These are phyloP conservation scores for Apiospora aurea DNA, from an alignment of 2,329 filamentous ascomycete genomes.

Conservation along the genomic window DNA sequence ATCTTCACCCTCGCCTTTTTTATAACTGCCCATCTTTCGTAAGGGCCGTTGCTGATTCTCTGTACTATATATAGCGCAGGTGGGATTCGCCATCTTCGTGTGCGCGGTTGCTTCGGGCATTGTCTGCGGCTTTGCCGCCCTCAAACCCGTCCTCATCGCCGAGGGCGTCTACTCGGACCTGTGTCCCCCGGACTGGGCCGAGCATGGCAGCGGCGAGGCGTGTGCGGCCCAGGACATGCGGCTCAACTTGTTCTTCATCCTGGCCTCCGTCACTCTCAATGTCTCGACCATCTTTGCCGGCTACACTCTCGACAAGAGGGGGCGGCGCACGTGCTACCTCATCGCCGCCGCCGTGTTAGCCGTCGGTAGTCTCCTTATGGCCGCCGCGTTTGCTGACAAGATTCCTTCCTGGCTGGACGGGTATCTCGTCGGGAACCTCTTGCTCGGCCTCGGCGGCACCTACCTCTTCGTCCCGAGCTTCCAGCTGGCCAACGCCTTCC, in stretches of 20 bases:
- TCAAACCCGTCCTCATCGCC: slow-evolving; percentile 67
- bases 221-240: slow-evolving; percentile 59
- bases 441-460: slow-evolving; percentile 67
- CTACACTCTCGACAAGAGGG: slow-evolving; percentile 70
- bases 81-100: slow-evolving; percentile 66
- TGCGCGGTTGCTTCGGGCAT: slow-evolving; percentile 71
- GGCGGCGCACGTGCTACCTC: slow-evolving; percentile 68
- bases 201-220: slow-evolving; percentile 44
- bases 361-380: slow-evolving; percentile 65
- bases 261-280: slow-evolving; percentile 72
- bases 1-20: neutral
- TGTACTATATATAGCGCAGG: slow-evolving; percentile 57
- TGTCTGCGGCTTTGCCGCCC: slow-evolving; percentile 69
- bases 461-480: slow-evolving; percentile 71
- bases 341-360: slow-evolving; percentile 66
- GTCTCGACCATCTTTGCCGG: slow-evolving; percentile 72
- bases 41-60: neutral
- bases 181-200: slow-evolving; percentile 55
- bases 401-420: slow-evolving; percentile 57
- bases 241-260: slow-evolving; percentile 75
- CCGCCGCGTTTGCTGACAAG: slow-evolving; percentile 60
- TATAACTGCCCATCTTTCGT: too few relatives aligned
- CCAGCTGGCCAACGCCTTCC: slow-evolving; percentile 71
- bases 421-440: slow-evolving; percentile 64
- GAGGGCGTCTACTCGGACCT: slow-evolving; percentile 63